phyloP scores from a whole-genome alignment of 345 rosid species.

The Lumnitzera racemosa region DNA sequence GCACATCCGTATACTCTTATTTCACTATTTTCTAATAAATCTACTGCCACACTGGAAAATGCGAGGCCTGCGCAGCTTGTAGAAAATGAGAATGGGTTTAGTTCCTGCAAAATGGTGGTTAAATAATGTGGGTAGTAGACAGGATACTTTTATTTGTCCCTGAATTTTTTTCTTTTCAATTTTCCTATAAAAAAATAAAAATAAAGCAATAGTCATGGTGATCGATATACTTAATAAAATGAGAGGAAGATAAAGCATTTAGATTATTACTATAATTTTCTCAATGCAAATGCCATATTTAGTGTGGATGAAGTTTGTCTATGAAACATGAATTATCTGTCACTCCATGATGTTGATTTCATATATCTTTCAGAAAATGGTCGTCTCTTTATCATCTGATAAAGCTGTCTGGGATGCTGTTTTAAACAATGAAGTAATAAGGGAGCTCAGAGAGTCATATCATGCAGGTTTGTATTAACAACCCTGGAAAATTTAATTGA shows the following conservation, averaged over 20 bases:
- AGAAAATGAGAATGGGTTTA: too few species aligned
- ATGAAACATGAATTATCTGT: neutral
- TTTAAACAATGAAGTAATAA: conserved; percentile 60
- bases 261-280: neutral
- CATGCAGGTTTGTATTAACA: conserved; percentile 36
- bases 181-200: neutral
- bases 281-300: neutral
- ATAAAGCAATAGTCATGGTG: too few species aligned
- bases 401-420: conserved; percentile 84
- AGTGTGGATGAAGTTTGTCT: neutral
- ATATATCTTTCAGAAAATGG: conserved; percentile 52
- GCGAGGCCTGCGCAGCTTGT: too few species aligned
- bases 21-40: too few species aligned
- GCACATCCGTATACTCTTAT: too few species aligned
- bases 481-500: neutral
- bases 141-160: neutral
- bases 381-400: conserved; percentile 68
- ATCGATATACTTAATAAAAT: too few species aligned
- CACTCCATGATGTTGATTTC: neutral
- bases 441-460: conserved; percentile 54
- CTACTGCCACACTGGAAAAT: too few species aligned
- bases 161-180: neutral
- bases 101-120: neutral
- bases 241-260: too few species aligned
- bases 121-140: too few species aligned